Percentiles rank a stretch among this genome's conserved stretches.
These are phyloP conservation scores for Saccharomyces hybrid DNA, from an alignment of 1,139 yeast genomes.

Conservation along the genomic window DNA sequence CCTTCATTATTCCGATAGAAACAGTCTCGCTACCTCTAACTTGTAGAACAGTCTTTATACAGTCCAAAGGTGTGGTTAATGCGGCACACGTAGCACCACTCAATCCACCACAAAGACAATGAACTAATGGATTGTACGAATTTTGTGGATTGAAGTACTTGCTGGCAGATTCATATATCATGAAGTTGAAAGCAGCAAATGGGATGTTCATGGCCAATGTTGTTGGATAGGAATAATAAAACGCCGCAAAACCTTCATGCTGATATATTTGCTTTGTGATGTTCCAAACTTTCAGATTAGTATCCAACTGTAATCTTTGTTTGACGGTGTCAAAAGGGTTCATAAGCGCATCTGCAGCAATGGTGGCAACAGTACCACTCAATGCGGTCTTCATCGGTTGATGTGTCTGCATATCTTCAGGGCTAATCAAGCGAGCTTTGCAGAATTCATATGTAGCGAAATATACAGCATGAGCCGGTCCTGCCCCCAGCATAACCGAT, in stretches of 20 bases:
- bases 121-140: slow-evolving; percentile 79
- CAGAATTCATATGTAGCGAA: slow-evolving; percentile 91
- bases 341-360: slow-evolving; percentile 91
- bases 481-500: slow-evolving; percentile 94
- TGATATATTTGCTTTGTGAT: slow-evolving; percentile 47
- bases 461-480: slow-evolving; percentile 98
- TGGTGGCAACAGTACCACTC: slow-evolving; percentile 93
- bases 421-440: slow-evolving; percentile 37
- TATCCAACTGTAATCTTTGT: slow-evolving; percentile 67
- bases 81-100: slow-evolving; percentile 98
- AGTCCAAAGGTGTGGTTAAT: slow-evolving; percentile 90
- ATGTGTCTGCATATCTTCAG: slow-evolving; percentile 30
- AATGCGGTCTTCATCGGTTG: slow-evolving; percentile 74
- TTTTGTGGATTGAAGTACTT: slow-evolving; percentile 71
- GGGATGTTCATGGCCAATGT: slow-evolving; percentile 91
- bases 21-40: slow-evolving; percentile 34
- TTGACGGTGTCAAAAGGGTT: slow-evolving; percentile 95
- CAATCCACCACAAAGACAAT: slow-evolving; percentile 91
- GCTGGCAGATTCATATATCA: slow-evolving; percentile 81
- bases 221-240: slow-evolving; percentile 91
- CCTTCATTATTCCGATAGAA: slow-evolving; percentile 43
- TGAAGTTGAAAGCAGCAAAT: slow-evolving; percentile 90
- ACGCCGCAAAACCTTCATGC: slow-evolving; percentile 75
- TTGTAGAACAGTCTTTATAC: slow-evolving; percentile 86
- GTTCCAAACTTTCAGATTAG: slow-evolving; percentile 30